These are phyloP conservation scores for Blastomyces silverae DNA, from an alignment of 2,329 filamentous ascomycete genomes.

Conservation along the genomic window DNA sequence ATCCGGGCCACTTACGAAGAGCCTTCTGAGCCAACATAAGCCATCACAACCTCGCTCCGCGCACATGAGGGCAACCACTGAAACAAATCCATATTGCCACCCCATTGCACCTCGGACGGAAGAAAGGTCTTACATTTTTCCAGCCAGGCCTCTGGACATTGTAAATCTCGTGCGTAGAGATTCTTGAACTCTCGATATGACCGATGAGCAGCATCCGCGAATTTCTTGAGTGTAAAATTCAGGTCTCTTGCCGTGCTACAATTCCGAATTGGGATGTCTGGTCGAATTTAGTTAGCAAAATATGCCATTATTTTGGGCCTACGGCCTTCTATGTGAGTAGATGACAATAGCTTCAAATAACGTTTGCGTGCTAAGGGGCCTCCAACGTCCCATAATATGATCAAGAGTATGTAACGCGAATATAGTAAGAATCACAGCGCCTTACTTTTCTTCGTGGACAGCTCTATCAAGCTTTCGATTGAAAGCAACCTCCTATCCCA, in stretches of 20 bases:
- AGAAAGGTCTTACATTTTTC: conserved; percentile 28
- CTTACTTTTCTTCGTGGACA: conserved; percentile 32
- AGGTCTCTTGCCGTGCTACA: conserved; percentile 33
- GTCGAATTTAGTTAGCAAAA: conserved; percentile 2
- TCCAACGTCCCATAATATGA: neutral
- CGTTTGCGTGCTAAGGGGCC: neutral
- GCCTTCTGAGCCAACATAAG: conserved; percentile 33
- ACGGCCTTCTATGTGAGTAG: neutral
- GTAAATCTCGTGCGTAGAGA: conserved; percentile 33
- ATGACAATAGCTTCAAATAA: neutral
- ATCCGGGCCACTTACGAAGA: conserved; percentile 24
- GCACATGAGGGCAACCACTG: conserved; percentile 32
- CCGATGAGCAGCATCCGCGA: conserved; percentile 27
- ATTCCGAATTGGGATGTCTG: conserved; percentile 32
- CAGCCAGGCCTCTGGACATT: conserved; percentile 31
- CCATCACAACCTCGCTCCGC: conserved; percentile 35
- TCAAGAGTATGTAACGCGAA: neutral
- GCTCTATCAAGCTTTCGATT: conserved; percentile 29
- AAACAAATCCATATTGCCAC: conserved; percentile 32
- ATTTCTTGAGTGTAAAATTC: conserved; percentile 31
- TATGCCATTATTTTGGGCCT: neutral
- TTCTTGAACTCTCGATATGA: conserved; percentile 27
- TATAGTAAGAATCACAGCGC: neutral
- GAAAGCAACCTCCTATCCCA: conserved; percentile 28
- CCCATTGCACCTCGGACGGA: conserved; percentile 30